Evolutionary conservation across 768 basidiomycete genomes (phyloP), one percentile per base, ranked within the genome.

Genomic region (Hortiboletus flavorubellus): DNA sequence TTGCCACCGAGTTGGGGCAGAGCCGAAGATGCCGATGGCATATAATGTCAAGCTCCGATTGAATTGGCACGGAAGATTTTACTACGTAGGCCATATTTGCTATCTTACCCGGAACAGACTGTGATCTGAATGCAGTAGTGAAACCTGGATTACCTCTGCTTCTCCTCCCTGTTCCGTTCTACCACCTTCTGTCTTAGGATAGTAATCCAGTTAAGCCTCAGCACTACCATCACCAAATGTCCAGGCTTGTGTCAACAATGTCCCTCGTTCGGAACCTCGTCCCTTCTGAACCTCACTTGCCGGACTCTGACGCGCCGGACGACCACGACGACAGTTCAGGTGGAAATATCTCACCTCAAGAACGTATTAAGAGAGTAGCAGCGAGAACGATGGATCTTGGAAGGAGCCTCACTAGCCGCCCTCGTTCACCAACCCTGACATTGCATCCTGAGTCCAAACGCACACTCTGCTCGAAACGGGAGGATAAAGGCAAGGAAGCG

Each of bases 301-400:
- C 72, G 47, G 63, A 73, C 52, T 62, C 74, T 34, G 71, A 63
- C 55, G 53, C 71, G 10, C 63, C 62, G 29, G 72, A 73, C 54
- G 50, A 66, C 57, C 54, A 60, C 65, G 60, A 69, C 55, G 66
- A 68, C 33, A 56, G 59, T 53, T 61, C 63, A 35, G 62, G 61
- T 50, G 70, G 61, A 53, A 60, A 68, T 54, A 46, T 61, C 26
- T 64, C 71, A 26, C 63, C 71, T 33, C 72, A 75, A 31, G 77
- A 78, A 64, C 77, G 79, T 61, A 78, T 80, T 49, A 82, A 81
- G 69, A 80, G 80, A 50, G 67, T 80, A 31, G 78, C 82, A 42
- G 78, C 76, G 61, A 79, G 75, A 72, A 85, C 85, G 0, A 84
- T 84, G 51, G 83, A 84, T 62, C 75, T 91, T 31, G 83, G 84